phyloP scores from a whole-genome alignment of 2,329 filamentous ascomycete genomes.

The Colletotrichum simmondsii region DNA sequence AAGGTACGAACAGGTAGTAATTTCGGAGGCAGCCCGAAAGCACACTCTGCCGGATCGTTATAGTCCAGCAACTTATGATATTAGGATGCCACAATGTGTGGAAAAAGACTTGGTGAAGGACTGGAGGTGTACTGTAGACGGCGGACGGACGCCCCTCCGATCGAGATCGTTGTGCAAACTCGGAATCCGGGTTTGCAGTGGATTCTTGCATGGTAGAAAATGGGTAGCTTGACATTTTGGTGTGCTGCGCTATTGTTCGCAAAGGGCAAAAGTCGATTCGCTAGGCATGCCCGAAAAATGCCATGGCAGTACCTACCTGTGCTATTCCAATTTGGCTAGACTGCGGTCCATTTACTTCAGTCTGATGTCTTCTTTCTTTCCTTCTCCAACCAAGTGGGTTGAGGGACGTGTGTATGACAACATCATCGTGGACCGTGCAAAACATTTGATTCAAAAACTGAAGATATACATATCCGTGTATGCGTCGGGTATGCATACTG shows the following conservation, averaged over 20 bases:
- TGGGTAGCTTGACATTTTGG: background rate
- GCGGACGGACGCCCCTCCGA: background rate
- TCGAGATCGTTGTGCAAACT: background rate
- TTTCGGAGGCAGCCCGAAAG: background rate
- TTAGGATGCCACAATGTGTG: background rate
- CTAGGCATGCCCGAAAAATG: background rate
- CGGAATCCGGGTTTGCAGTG: background rate
- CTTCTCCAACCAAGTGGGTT: background rate
- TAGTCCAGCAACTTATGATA: background rate
- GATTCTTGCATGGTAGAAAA: background rate
- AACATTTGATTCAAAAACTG: too few species aligned
- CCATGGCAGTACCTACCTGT: too few species aligned
- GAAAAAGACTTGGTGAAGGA: background rate
- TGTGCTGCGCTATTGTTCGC: background rate
- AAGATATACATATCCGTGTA: too few species aligned
- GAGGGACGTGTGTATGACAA: conserved; percentile 24
- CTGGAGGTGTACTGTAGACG: too few species aligned
- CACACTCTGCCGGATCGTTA: background rate
- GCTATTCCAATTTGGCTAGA: too few species aligned
- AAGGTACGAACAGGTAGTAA: background rate
- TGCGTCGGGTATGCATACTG: too few species aligned
- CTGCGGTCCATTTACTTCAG: too few species aligned
- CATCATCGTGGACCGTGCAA: background rate
- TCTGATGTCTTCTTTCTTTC: background rate
- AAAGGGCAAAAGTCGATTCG: background rate